Conservation (phyloP, 192 early-diverging fungal species). For the Coemansia umbellata region DNA sequence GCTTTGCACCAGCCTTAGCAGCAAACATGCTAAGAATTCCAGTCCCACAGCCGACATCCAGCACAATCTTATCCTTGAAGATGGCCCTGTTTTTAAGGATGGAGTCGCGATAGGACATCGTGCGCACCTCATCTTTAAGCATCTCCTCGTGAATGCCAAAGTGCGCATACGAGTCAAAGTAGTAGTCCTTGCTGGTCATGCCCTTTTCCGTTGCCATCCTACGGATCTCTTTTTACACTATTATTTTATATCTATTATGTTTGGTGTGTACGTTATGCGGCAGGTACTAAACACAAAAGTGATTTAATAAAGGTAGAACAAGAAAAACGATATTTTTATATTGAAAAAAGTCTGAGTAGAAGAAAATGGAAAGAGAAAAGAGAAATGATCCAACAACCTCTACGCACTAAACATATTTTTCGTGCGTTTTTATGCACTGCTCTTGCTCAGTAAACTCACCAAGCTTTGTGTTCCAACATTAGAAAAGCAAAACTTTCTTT, state of each 20-base stretch:
- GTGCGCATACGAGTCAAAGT: slow-evolving; percentile 99
- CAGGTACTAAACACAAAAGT: not conserved
- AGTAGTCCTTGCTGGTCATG: slow-evolving; percentile 72
- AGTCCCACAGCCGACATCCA: slow-evolving; percentile 99
- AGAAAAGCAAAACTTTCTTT: no score
- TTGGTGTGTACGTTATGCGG: no score
- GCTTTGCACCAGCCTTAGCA: slow-evolving; percentile 94
- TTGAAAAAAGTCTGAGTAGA: no score
- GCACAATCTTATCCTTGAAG: slow-evolving; percentile 94
- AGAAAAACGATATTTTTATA: no score
- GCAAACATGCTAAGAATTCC: slow-evolving; percentile 99
- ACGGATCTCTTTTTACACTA: no score
- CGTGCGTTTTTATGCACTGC: no score
- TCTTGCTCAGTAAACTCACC: no score
- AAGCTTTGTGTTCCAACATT: no score
- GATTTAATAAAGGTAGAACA: not conserved
- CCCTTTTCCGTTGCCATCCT: slow-evolving; percentile 21
- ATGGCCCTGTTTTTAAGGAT: slow-evolving; percentile 96
- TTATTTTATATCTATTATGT: no score
- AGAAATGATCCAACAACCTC: no score
- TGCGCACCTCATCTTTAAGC: slow-evolving; percentile 98
- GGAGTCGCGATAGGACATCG: slow-evolving; percentile 84
- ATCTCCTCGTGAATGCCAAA: slow-evolving; percentile 95
- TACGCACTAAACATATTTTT: no score
- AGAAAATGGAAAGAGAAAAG: no score